Conservation (phyloP, 169 alveolate species). For the Babesia bovis region DNA sequence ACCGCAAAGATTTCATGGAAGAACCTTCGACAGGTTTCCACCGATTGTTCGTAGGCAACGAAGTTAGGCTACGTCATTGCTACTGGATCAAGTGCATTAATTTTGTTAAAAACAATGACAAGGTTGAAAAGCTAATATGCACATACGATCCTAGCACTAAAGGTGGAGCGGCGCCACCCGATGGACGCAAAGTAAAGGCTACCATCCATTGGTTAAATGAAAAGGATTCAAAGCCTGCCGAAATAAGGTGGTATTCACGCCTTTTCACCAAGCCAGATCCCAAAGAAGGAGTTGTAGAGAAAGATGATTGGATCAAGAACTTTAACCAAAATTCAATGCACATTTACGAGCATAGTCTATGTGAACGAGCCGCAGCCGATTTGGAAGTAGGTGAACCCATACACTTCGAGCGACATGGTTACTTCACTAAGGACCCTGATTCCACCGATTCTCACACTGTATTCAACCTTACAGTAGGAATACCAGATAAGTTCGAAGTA, state of each 20-base stretch:
- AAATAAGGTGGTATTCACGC: slow-evolving; percentile 81
- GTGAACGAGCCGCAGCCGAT: slow-evolving; percentile 56
- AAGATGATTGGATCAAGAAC: slow-evolving; percentile 77
- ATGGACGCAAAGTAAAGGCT: slow-evolving; percentile 79
- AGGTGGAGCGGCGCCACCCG: slow-evolving; percentile 69
- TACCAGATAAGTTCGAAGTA: slow-evolving; percentile 70
- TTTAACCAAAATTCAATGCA: slow-evolving; percentile 77
- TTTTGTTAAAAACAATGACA: slow-evolving; percentile 64
- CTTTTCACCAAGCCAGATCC: slow-evolving; percentile 82
- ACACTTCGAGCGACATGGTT: slow-evolving; percentile 86
- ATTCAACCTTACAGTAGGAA: slow-evolving; percentile 74
- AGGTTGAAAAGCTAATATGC: slow-evolving; percentile 71
- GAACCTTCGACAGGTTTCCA: slow-evolving; percentile 73
- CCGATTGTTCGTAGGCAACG: slow-evolving; percentile 78
- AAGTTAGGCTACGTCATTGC: slow-evolving; percentile 80
- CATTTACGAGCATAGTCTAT: slow-evolving; percentile 61
- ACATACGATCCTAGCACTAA: slow-evolving; percentile 79
- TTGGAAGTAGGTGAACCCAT: slow-evolving; percentile 74
- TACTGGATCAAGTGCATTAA: slow-evolving; percentile 82
- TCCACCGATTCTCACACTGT: slow-evolving; percentile 63
- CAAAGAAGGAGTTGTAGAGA: slow-evolving; percentile 68
- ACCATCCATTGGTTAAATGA: slow-evolving; percentile 82
- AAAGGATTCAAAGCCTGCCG: slow-evolving; percentile 69
- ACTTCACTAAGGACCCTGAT: slow-evolving; percentile 80
- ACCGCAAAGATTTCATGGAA: slow-evolving; percentile 78